phyloP scores from a whole-genome alignment of 805 yeast genomes.

The Teunomyces aglyptinius region DNA sequence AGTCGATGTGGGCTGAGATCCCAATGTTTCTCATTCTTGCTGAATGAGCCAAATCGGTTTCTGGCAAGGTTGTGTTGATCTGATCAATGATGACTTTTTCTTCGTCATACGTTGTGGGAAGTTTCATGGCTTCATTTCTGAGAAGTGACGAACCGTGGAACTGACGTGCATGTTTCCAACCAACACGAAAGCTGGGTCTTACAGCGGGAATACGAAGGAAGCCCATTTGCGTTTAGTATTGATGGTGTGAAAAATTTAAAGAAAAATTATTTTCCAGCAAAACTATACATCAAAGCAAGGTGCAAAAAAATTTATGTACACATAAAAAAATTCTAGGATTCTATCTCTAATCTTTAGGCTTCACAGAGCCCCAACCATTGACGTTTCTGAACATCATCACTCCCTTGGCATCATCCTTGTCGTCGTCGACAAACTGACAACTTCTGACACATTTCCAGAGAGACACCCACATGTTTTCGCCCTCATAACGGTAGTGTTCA shows the following conservation, averaged over 20 bases:
- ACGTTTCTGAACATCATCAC: conserved; percentile 72
- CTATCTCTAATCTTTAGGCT: conserved; percentile 16
- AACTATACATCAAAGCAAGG: neutral
- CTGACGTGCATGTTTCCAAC: conserved; percentile 1
- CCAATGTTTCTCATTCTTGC: conserved; percentile 85
- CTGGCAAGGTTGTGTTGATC: conserved; percentile 48
- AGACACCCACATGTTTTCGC: conserved; percentile 70
- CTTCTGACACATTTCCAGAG: conserved; percentile 62
- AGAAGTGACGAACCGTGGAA: conserved; percentile 3
- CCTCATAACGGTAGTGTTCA: conserved; percentile 62
- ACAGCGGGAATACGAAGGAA: conserved; percentile 3
- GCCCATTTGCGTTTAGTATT: neutral
- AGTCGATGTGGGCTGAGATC: conserved; percentile 96
- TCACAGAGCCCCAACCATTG: conserved; percentile 45
- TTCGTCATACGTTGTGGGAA: conserved; percentile 59
- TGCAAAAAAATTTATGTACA: neutral
- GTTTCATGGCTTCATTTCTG: conserved; percentile 10
- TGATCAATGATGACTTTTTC: conserved; percentile 69
- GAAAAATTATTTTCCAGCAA: too few species aligned
- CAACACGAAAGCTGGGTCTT: conserved; percentile 1
- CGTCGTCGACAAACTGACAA: conserved; percentile 75
- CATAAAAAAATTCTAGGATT: neutral
- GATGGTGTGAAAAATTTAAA: neutral
- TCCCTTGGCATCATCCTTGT: conserved; percentile 66
- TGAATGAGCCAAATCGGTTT: conserved; percentile 51